These are phyloP conservation scores for Intubia oerlemansii DNA, from an alignment of 2,329 filamentous ascomycete genomes.

Conservation along the genomic window DNA sequence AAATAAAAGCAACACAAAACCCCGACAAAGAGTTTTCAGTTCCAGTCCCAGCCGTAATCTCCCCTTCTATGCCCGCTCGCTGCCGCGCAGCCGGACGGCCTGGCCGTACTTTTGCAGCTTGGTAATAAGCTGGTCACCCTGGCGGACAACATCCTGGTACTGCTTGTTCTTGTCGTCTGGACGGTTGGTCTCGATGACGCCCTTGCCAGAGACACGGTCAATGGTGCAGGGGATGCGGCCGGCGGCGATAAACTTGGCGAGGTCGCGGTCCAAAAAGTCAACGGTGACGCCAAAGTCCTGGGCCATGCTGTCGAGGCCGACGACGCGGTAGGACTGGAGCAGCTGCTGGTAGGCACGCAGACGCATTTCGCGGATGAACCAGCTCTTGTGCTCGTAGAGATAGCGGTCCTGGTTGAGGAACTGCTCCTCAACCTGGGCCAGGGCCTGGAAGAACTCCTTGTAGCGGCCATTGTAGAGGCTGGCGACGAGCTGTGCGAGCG, in stretches of 20 bases:
- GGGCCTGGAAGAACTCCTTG: conserved; percentile 75
- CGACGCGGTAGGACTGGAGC: conserved; percentile 89
- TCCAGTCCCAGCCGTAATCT: no score
- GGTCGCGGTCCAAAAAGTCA: conserved; percentile 86
- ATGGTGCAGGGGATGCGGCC: conserved; percentile 93
- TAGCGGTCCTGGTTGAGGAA: conserved; percentile 92
- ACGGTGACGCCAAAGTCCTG: conserved; percentile 92
- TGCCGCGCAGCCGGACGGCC: conserved; percentile 79
- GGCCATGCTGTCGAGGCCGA: conserved; percentile 94
- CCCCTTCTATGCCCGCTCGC: conserved; percentile 86
- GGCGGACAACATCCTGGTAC: conserved; percentile 93
- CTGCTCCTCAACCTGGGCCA: conserved; percentile 77
- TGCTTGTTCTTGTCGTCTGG: conserved; percentile 99
- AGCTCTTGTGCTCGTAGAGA: conserved; percentile 83
- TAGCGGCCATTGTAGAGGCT: conserved; percentile 90
- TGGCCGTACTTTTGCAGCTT: conserved; percentile 99
- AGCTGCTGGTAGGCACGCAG: conserved; percentile 91
- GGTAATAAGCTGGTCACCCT: conserved; percentile 92
- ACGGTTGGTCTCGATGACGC: conserved; percentile 93
- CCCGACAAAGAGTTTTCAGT: no score
- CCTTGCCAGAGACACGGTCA: conserved; percentile 87
- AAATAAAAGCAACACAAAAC: no score
- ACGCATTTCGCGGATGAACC: conserved; percentile 98
- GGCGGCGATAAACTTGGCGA: conserved; percentile 90
- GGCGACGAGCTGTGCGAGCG: conserved; percentile 70